phyloP scores from a whole-genome alignment of 345 rosid species.

The Garcia nutans region DNA sequence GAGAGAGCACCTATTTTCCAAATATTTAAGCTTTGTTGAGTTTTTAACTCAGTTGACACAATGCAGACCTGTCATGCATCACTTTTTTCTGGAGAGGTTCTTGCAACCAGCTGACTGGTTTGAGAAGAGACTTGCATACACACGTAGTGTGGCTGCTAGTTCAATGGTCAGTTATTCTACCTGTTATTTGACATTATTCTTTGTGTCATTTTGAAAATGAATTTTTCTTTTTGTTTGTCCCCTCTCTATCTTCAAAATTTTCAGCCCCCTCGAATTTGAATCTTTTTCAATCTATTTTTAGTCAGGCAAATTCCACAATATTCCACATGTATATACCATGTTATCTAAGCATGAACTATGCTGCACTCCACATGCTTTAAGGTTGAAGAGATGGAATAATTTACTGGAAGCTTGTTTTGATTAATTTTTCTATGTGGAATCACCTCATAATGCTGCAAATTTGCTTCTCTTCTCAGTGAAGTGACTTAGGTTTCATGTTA shows the following conservation, averaged over 20 bases:
- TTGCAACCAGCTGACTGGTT: conserved; percentile 95
- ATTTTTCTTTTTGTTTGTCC: not conserved
- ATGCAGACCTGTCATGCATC: conserved; percentile 95
- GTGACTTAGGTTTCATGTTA: not conserved
- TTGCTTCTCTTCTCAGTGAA: not conserved
- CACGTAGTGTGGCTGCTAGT: conserved; percentile 92
- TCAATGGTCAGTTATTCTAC: conserved; percentile 68
- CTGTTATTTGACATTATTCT: conserved; percentile 2
- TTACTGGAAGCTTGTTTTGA: not conserved
- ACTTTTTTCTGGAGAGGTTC: conserved; percentile 88
- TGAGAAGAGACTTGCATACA: conserved; percentile 96
- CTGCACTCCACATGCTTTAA: not conserved
- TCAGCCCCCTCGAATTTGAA: not conserved
- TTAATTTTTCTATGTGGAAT: not conserved
- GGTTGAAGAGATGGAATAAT: not conserved
- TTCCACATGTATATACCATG: not conserved
- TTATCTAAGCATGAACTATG: not conserved
- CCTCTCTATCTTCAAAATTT: not conserved
- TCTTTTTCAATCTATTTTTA: not conserved
- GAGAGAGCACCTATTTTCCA: conserved; percentile 6
- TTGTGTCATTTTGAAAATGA: not conserved
- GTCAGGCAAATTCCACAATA: not conserved
- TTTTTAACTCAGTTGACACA: conserved; percentile 22
- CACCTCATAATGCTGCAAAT: not conserved
- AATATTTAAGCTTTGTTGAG: conserved; percentile 5